Evolutionary conservation across 306 rosid species (phyloP), one percentile per base, ranked within the genome.

Genomic region (Vigna hirtella): DNA sequence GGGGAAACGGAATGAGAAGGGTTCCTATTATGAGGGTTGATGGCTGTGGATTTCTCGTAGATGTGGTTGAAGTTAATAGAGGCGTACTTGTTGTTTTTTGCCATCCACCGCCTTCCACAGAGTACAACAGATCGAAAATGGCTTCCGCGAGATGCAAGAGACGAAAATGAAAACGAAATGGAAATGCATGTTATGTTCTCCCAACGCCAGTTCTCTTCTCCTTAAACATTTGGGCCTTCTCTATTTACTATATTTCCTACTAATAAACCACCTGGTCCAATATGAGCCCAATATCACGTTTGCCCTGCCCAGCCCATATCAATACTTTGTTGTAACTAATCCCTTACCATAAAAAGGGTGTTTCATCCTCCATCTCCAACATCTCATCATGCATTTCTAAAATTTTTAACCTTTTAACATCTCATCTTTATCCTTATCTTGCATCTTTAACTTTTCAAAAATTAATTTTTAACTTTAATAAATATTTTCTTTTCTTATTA

Each of bases 41-140:
- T 70, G 69, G 79, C 8, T 49, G 77, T 82, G 79, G 36, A 55
- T 85, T 90, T 92, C 0, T 90, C 93, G 86, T 92, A 83, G 87
- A 92, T 77, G 85, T 88, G 90, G 82, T 92, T 92, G 93, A 88
- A 92, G 87, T 92, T 92, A 40, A 92, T 86, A 52, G 93, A 79
- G 55, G 90, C 73, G 74, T 85, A 92, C 76, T 90, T 91, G 81
- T 89, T 91, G 78, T 90, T 90, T 82, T 90, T 90, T 87, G 95
- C 97, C 97, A 92, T 92, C 90, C 90, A 89, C 90, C 84, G 57
- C 85, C 45, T 71, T 65, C 52, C 48, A n/a, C 51, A 73, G 14
- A 72, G 13, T 4, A 64, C 17, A 36, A 53, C 11, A 67, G 65
- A 52, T 16, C 15, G 58, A 22, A 22, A 50, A 71, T 70, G 77